A percentile compares a stretch with the other conserved stretches of the same genome.
Conservation (phyloP, 208 protist species). For the Trypanosoma caninum region DNA sequence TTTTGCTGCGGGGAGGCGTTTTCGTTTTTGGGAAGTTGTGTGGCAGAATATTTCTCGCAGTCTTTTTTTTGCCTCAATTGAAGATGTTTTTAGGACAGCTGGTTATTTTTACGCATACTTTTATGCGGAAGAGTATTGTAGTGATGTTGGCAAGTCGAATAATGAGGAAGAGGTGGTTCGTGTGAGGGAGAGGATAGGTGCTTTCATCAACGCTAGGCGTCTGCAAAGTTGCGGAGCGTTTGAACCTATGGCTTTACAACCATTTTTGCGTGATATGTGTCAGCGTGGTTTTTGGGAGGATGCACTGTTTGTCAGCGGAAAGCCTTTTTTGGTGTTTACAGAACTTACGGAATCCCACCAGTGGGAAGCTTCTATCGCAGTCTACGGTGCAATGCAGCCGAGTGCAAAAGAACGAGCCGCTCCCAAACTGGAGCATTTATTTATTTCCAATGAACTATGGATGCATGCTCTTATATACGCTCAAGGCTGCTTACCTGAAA, state of each 20-base stretch:
- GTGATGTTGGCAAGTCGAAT: background rate
- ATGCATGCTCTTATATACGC: conserved; percentile 16
- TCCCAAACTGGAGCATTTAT: conserved; percentile 17
- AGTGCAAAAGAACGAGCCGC: conserved; percentile 7
- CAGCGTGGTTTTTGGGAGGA: conserved; percentile 22
- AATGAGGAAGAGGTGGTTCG: background rate
- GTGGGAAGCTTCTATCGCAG: conserved; percentile 17
- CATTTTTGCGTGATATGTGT: conserved; percentile 10
- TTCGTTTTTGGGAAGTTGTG: conserved; percentile 13
- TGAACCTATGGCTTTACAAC: background rate
- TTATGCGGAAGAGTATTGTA: background rate
- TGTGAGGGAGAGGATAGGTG: background rate
- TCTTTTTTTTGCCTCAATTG: background rate
- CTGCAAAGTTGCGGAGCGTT: background rate
- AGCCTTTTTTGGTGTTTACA: conserved; percentile 8
- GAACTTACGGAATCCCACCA: conserved; percentile 7
- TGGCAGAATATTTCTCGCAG: conserved; percentile 3
- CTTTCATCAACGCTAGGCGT: background rate
- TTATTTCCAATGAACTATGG: conserved; percentile 22
- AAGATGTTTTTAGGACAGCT: conserved; percentile 3
- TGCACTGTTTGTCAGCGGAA: conserved; percentile 7
- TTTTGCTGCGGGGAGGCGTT: background rate
- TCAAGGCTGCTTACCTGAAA: conserved; percentile 4
- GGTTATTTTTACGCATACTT: conserved; percentile 7
- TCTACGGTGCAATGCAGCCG: conserved; percentile 11